phyloP scores from a whole-genome alignment of 83 land plant species.

The Larix sibirica region DNA sequence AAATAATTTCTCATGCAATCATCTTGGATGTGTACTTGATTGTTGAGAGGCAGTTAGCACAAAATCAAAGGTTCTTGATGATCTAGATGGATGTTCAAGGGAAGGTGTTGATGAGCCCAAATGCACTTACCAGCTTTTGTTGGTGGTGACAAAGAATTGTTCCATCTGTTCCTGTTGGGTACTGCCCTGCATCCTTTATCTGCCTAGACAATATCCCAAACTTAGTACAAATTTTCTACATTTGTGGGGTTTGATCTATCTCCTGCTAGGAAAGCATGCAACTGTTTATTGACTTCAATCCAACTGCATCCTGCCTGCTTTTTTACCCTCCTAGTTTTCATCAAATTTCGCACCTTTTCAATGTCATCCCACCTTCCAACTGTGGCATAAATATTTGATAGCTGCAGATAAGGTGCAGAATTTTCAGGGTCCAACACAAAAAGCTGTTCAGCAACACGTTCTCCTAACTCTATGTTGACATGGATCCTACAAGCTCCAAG shows the following conservation, averaged over 20 bases:
- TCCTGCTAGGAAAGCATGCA: not conserved
- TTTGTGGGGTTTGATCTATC: not conserved
- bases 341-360: not conserved
- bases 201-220: too few relatives aligned
- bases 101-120: too few relatives aligned
- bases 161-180: too few relatives aligned
- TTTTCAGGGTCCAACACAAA: not conserved
- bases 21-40: too few relatives aligned
- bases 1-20: too few relatives aligned
- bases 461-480: not conserved
- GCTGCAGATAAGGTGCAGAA: not conserved
- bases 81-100: too few relatives aligned
- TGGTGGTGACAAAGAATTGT: too few relatives aligned
- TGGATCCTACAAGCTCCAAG: not conserved
- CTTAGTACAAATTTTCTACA: too few relatives aligned
- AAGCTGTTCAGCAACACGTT: not conserved
- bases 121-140: too few relatives aligned
- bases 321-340: not conserved
- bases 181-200: too few relatives aligned
- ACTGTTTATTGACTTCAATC: not conserved
- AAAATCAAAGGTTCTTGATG: too few relatives aligned
- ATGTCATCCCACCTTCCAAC: not conserved
- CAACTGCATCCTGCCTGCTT: not conserved
- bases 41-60: too few relatives aligned
- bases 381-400: not conserved